Percentiles rank a stretch among this genome's conserved stretches.
phyloP scores from a whole-genome alignment of 179 eudicot genomes.

The Actinidia arguta region DNA sequence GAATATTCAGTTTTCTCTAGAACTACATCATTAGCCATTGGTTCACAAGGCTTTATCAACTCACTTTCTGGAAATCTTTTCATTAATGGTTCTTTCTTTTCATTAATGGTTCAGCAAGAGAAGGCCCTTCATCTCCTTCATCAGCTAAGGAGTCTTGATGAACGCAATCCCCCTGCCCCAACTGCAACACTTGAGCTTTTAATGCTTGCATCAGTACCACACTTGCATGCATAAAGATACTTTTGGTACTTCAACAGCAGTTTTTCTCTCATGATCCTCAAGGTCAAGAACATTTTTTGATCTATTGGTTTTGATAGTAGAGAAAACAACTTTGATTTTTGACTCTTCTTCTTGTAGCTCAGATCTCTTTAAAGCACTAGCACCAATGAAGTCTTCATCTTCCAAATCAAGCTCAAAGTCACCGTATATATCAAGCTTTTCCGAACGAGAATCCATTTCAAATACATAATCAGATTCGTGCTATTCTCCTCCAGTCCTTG shows the following conservation, averaged over 20 bases:
- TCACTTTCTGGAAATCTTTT: conserved; percentile 39
- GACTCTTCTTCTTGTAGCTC: conserved; percentile 56
- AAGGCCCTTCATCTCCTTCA: conserved; percentile 58
- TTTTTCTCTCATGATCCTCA: conserved; percentile 29
- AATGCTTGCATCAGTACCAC: too few species aligned
- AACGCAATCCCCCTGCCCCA: conserved; percentile 28
- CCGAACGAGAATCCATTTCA: conserved; percentile 79
- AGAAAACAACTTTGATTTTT: conserved; percentile 82
- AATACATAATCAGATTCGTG: conserved; percentile 60
- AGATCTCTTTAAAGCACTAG: conserved; percentile 45
- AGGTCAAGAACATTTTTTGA: conserved; percentile 25
- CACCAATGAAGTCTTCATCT: conserved; percentile 76
- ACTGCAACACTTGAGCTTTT: too few species aligned
- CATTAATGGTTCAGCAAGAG: conserved; percentile 76
- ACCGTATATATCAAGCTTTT: conserved; percentile 92
- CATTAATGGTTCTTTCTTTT: conserved; percentile 72
- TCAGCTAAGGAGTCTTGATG: conserved; percentile 38
- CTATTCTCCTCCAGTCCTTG: conserved; percentile 41
- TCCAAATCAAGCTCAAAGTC: conserved; percentile 93
- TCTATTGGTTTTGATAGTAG: conserved; percentile 50
- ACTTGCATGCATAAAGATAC: too few species aligned
- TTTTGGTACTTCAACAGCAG: conserved; percentile 19
- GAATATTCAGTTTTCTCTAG: conserved; percentile 22
- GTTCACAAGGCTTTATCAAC: conserved; percentile 30
- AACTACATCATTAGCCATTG: conserved; percentile 9